Conservation (phyloP, 2,329 filamentous ascomycete species). For the Cercospora beticola region DNA sequence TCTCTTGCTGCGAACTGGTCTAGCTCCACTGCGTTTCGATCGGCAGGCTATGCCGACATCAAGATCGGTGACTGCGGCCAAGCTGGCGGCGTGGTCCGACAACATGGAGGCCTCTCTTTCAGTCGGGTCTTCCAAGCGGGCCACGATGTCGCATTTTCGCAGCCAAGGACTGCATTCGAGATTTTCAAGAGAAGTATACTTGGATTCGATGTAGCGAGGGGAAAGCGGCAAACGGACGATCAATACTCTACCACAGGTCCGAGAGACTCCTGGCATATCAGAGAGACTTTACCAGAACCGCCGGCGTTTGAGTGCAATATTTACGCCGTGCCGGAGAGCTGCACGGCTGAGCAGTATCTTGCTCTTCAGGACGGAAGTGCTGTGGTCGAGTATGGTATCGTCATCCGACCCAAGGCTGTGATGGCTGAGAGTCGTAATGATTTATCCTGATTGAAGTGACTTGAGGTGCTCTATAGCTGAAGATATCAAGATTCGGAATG, state of each 20-base stretch:
- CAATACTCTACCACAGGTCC: conserved; percentile 44
- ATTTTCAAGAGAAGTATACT: conserved; percentile 56
- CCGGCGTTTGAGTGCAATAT: conserved; percentile 47
- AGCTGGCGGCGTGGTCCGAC: conserved; percentile 35
- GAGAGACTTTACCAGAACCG: conserved; percentile 45
- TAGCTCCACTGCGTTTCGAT: conserved; percentile 23
- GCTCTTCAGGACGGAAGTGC: conserved; percentile 49
- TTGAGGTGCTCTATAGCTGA: background rate
- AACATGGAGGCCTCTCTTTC: conserved; percentile 40
- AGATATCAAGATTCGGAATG: too few species aligned
- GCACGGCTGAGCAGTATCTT: conserved; percentile 47
- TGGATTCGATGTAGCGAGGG: conserved; percentile 57
- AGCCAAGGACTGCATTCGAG: conserved; percentile 55
- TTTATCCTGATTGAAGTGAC: background rate
- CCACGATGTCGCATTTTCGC: conserved; percentile 43
- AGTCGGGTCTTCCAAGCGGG: conserved; percentile 38
- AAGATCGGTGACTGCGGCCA: conserved; percentile 30
- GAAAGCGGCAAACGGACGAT: conserved; percentile 44
- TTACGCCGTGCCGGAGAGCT: conserved; percentile 41
- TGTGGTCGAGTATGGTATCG: conserved; percentile 48
- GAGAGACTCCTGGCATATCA: conserved; percentile 45
- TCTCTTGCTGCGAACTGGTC: conserved; percentile 32
- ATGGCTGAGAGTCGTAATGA: background rate
- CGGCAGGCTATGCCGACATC: conserved; percentile 37
- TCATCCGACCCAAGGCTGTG: conserved; percentile 28